Base-by-base conservation (phyloP, 2,329 filamentous ascomycete species). In the Penicillium vulpinum region DNA sequence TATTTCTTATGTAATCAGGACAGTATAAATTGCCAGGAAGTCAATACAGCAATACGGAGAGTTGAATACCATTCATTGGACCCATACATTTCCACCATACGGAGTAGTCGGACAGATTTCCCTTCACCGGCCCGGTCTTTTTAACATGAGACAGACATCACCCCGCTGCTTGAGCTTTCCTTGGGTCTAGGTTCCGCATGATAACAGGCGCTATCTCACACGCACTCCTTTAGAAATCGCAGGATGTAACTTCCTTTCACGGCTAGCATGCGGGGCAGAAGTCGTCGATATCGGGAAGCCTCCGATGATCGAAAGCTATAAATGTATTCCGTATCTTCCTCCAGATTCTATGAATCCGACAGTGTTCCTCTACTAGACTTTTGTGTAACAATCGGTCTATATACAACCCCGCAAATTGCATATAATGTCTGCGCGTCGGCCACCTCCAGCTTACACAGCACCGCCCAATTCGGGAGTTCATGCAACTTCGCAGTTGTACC, bases 381-480 rank as follows among this genome's bases (percentile, higher is more conserved):
- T 18, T 26, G 18, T 29, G 26, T 39, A 5, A 40, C n/a, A 36
- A 9, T 21, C 21, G 10, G 13, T 28, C 13, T 51, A 2, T 38
- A 38, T 11, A 21, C 11, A 10, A 28, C n/a, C 11, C 13, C 13
- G n/a, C 13, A 33, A 36, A 26, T n/a, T 4, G 15, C 22, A 10
- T 45, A 63, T 51, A 11, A 74, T 73, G 66, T 56, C 68, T 60
- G 54, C 66, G 26, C 70, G 62, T 57, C 73, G 66, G 22, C 74
- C 75, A 58, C 65, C 73, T 5, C 75, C 74, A 16, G 75, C 75
- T 35, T 77, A 77, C 54, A 70, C 69, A 33, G 72, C 74, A 11
- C 69, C 73, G 3, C 62, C 68, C 6, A 63, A 72, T 35, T 76
- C 74, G 10, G 64, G 63, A 0, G 64, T 77, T 44, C 67, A 75